These are phyloP conservation scores for Fusarium buxicola DNA, from an alignment of 2,329 filamentous ascomycete genomes.

Conservation along the genomic window DNA sequence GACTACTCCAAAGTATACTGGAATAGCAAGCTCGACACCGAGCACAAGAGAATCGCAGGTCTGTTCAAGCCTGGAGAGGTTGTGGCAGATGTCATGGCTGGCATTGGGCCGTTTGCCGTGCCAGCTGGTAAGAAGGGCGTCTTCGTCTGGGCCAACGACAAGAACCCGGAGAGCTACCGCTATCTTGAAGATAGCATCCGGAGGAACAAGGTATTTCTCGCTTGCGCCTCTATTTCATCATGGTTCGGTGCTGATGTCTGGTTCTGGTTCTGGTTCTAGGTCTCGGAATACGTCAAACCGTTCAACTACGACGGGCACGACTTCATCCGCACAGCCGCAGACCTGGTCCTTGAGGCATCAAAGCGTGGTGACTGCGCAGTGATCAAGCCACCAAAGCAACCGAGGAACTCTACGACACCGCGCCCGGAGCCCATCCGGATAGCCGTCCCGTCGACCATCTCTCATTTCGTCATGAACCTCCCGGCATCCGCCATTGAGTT, in stretches of 20 bases:
- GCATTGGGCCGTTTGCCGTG: slow-evolving; percentile 93
- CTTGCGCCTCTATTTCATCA: neutral
- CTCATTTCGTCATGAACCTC: slow-evolving; percentile 99
- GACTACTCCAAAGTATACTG: slow-evolving; percentile 98
- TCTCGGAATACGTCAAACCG: slow-evolving; percentile 76
- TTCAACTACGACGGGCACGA: slow-evolving; percentile 84
- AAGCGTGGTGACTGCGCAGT: slow-evolving; percentile 64
- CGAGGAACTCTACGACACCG: slow-evolving; percentile 53
- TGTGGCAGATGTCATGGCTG: slow-evolving; percentile 96
- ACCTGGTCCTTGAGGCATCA: slow-evolving; percentile 66
- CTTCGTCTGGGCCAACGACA: slow-evolving; percentile 96
- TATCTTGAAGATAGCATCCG: slow-evolving; percentile 76
- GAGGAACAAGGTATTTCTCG: slow-evolving; percentile 77
- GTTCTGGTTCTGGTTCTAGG: slow-evolving; percentile 57
- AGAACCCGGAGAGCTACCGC: slow-evolving; percentile 89
- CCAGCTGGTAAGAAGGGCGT: slow-evolving; percentile 90
- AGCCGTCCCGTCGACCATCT: slow-evolving; percentile 77
- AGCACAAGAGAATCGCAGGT: slow-evolving; percentile 83
- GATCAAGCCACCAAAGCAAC: slow-evolving; percentile 56
- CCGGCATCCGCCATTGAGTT: slow-evolving; percentile 91
- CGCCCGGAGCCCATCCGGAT: slow-evolving; percentile 55
- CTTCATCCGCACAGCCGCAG: slow-evolving; percentile 81
- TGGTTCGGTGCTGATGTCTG: slow-evolving; percentile 18
- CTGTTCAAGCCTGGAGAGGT: slow-evolving; percentile 87
- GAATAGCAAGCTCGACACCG: slow-evolving; percentile 91